phyloP scores from a whole-genome alignment of 1,139 yeast species.

The Suhomyces maxii region DNA sequence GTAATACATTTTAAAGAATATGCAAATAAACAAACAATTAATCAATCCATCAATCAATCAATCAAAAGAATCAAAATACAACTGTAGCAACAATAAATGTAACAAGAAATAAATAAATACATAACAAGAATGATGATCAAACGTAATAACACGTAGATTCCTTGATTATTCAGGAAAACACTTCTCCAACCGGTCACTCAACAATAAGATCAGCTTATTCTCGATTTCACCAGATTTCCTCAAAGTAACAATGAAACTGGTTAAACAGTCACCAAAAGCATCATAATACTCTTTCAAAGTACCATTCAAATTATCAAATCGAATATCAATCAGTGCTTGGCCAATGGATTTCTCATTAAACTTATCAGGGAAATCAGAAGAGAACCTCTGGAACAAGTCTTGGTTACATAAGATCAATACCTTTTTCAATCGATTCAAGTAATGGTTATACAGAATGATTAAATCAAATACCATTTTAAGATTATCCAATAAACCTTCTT shows the following conservation, averaged over 20 bases:
- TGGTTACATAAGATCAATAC: constrained; percentile 54
- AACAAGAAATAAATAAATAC: too few species aligned
- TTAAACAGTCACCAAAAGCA: constrained; percentile 54
- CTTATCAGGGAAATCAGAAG: constrained; percentile 39
- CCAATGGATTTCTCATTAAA: constrained; percentile 41
- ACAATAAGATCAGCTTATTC: constrained; percentile 53
- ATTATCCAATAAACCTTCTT: constrained; percentile 52
- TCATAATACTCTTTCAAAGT: constrained; percentile 54
- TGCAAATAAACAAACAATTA: not conserved
- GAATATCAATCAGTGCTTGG: constrained; percentile 35
- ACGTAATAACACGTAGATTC: not conserved
- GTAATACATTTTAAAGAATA: not conserved
- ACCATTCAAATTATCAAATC: constrained; percentile 48
- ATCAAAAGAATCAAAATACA: too few species aligned
- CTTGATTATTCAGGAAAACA: constrained; percentile 29
- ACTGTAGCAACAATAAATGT: too few species aligned
- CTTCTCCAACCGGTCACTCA: constrained; percentile 54
- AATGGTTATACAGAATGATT: constrained; percentile 55
- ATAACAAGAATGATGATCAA: too few species aligned
- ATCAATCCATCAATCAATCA: too few species aligned
- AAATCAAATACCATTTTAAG: constrained; percentile 47
- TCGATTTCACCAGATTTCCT: constrained; percentile 64
- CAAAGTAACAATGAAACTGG: constrained; percentile 55
- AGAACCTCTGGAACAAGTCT: constrained; percentile 41
- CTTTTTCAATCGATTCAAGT: constrained; percentile 54